Conservation (phyloP, 2,329 filamentous ascomycete species). For the Penicillium sclerotiorum region DNA sequence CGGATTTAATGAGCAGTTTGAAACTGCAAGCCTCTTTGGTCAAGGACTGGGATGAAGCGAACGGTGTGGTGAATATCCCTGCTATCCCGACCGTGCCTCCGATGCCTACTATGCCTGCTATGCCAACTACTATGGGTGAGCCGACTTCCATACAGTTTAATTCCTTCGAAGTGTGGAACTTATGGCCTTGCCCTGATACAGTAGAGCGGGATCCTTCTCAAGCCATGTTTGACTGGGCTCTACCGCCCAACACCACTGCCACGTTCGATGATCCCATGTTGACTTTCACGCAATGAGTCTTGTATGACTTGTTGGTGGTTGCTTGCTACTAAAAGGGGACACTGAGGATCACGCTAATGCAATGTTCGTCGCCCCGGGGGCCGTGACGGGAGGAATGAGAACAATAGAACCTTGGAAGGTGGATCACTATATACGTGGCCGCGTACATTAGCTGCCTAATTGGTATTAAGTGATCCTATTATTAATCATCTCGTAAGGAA, state of each 20-base stretch:
- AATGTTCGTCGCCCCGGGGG: too few relatives aligned
- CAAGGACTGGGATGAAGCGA: neutral
- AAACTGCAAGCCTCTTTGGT: neutral
- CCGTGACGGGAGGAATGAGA: too few relatives aligned
- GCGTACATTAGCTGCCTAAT: too few relatives aligned
- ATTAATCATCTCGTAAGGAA: too few relatives aligned
- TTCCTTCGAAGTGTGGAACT: conserved; percentile 1
- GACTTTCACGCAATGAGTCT: neutral
- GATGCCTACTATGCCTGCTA: too few relatives aligned
- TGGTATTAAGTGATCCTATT: too few relatives aligned
- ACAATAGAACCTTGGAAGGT: too few relatives aligned
- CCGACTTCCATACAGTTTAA: neutral
- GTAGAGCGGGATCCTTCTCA: neutral
- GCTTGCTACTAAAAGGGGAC: too few relatives aligned
- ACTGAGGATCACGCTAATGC: too few relatives aligned
- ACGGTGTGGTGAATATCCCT: neutral
- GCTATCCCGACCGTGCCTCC: neutral
- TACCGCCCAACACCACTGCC: neutral
- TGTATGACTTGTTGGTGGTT: too few relatives aligned
- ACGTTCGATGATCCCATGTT: neutral
- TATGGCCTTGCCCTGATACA: conserved; percentile 1
- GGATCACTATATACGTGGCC: too few relatives aligned
- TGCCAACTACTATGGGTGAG: neutral
- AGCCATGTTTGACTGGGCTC: neutral
- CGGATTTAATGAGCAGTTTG: conserved; percentile 3